Conservation (phyloP, 306 rosid species). For the Vigna unguiculata region DNA sequence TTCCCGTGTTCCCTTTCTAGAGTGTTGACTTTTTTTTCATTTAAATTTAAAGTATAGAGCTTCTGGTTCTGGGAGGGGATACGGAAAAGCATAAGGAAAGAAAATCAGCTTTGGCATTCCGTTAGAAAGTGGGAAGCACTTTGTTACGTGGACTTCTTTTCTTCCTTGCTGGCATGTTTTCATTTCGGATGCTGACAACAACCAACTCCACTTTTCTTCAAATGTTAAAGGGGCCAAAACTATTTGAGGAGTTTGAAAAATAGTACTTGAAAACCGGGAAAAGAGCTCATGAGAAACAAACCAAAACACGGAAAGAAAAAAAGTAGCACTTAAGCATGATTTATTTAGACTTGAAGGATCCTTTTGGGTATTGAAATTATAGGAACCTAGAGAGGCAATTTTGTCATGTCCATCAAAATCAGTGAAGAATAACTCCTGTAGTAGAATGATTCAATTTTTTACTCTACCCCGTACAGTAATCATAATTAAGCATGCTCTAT, state of each 20-base stretch:
- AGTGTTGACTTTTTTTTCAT: conserved; percentile 36
- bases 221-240: neutral
- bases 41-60: conserved; percentile 31
- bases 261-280: conserved; percentile 15
- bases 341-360: neutral
- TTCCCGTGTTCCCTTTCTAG: conserved; percentile 15
- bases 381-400: conserved; percentile 15
- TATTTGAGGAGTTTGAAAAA: neutral
- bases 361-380: neutral
- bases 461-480: conserved; percentile 38
- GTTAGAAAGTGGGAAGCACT: conserved; percentile 29
- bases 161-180: conserved; percentile 23
- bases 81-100: neutral
- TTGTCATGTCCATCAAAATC: conserved; percentile 21
- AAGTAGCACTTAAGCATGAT: neutral
- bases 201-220: conserved; percentile 25
- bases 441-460: conserved; percentile 6
- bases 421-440: conserved; percentile 12
- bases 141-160: conserved; percentile 21
- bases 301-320: neutral
- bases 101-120: conserved; percentile 2
- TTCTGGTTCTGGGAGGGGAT: neutral
- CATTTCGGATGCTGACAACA: conserved; percentile 8
- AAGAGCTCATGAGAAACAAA: neutral
- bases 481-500: conserved; percentile 46